Percentiles rank a stretch among this genome's conserved stretches.
phyloP scores from a whole-genome alignment of 2,329 filamentous ascomycete species.

The Pyricularia sp. region DNA sequence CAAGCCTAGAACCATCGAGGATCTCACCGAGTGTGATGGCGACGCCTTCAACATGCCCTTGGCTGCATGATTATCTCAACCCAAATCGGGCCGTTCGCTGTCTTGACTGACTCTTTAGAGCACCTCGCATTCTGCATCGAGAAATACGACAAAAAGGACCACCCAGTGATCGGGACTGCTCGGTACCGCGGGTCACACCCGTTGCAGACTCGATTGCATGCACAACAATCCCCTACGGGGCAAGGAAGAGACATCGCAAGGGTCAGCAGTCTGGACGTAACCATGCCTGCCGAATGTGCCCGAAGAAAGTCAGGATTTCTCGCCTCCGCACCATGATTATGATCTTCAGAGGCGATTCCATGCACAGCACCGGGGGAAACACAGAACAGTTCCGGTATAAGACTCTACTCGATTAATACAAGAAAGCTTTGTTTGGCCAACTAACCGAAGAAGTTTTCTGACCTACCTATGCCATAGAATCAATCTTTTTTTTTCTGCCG shows the following conservation, averaged over 20 bases:
- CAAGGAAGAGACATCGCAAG: background rate
- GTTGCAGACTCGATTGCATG: background rate
- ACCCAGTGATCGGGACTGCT: background rate
- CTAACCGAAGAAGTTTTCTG: background rate
- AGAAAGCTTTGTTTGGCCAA: background rate
- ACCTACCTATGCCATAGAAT: background rate
- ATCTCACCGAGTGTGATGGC: background rate
- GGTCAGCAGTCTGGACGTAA: background rate
- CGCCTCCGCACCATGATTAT: background rate
- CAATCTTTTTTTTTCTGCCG: background rate
- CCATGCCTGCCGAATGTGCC: background rate
- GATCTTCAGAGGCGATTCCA: background rate
- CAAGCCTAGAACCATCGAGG: background rate
- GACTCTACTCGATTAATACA: background rate
- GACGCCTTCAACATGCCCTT: background rate
- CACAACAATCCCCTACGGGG: background rate
- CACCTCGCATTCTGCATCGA: background rate
- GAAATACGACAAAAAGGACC: background rate
- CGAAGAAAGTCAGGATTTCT: background rate
- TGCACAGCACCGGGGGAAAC: too few relatives aligned
- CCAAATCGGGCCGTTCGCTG: background rate
- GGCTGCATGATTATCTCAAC: background rate
- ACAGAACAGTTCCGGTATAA: too few relatives aligned
- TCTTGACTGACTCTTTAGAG: background rate
- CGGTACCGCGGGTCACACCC: background rate